phyloP scores from a whole-genome alignment of 148 eudicot genomes.

The Chenopodium quinoa region DNA sequence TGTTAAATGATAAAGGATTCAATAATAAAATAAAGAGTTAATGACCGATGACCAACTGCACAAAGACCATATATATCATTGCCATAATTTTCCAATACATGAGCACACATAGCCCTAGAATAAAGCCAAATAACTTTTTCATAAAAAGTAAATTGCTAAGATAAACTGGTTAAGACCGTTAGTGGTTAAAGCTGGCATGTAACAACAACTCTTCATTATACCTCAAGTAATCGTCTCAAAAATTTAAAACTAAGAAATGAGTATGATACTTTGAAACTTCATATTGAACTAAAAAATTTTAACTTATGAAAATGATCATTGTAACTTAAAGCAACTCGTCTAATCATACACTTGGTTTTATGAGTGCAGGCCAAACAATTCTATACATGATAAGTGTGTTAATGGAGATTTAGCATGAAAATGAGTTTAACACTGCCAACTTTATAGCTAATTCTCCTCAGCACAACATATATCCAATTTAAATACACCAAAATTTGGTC shows the following conservation, averaged over 20 bases:
- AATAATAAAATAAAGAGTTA: not conserved
- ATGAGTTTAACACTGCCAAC: not conserved
- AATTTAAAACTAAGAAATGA: no score
- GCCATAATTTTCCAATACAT: not conserved
- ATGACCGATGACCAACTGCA: not conserved
- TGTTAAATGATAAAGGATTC: not conserved
- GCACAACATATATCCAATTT: slow-evolving; percentile 1
- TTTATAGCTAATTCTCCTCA: not conserved
- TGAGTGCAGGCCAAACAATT: not conserved
- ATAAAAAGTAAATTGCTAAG: not conserved
- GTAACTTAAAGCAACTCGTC: not conserved
- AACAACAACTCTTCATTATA: not conserved
- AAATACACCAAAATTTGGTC: not conserved
- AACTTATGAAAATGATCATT: not conserved
- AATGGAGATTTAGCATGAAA: not conserved
- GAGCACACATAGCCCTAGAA: not conserved
- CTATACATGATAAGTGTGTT: not conserved
- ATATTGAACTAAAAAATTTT: no score
- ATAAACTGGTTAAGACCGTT: not conserved
- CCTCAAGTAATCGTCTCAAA: not conserved
- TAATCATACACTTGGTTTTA: no score
- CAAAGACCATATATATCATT: not conserved
- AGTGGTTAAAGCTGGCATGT: not conserved
- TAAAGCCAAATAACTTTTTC: not conserved
- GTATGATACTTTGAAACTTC: no score